Percentiles rank a stretch among this genome's conserved stretches.
phyloP scores from a whole-genome alignment of 2,329 filamentous ascomycete genomes.

The Diaporthe australafricana region DNA sequence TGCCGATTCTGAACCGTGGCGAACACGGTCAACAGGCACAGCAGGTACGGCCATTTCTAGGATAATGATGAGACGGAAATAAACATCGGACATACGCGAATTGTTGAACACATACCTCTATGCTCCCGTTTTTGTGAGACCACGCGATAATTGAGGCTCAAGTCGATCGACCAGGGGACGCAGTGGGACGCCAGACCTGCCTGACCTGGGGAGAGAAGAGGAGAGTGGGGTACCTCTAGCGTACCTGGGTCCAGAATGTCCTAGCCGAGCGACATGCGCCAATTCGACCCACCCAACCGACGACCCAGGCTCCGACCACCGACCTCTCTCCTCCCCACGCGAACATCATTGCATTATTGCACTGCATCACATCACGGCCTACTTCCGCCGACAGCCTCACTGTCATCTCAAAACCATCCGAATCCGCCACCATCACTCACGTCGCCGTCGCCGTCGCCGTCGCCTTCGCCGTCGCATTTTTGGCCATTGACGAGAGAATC shows the following conservation, averaged over 20 bases:
- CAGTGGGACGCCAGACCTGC: not conserved
- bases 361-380: constrained; percentile 22
- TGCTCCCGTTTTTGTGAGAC: not conserved
- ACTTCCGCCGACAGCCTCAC: constrained; percentile 9
- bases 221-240: constrained; percentile 1
- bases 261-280: constrained; percentile 2
- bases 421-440: not conserved
- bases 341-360: constrained; percentile 12
- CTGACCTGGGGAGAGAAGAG: not conserved
- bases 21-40: not conserved
- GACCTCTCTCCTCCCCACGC: constrained; percentile 26
- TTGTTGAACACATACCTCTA: not conserved
- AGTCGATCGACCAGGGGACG: not conserved
- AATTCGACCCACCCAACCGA: constrained; percentile 15
- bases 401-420: constrained; percentile 30
- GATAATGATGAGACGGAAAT: not conserved
- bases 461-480: no score
- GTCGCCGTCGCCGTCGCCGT: not conserved
- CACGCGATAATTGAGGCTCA: not conserved
- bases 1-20: not conserved
- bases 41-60: not conserved
- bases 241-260: not conserved
- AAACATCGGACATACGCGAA: not conserved
- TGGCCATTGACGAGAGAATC: not conserved
- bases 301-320: constrained; percentile 17